Conservation (phyloP, 768 basidiomycete genomes). For the Lentinula raphanica region DNA sequence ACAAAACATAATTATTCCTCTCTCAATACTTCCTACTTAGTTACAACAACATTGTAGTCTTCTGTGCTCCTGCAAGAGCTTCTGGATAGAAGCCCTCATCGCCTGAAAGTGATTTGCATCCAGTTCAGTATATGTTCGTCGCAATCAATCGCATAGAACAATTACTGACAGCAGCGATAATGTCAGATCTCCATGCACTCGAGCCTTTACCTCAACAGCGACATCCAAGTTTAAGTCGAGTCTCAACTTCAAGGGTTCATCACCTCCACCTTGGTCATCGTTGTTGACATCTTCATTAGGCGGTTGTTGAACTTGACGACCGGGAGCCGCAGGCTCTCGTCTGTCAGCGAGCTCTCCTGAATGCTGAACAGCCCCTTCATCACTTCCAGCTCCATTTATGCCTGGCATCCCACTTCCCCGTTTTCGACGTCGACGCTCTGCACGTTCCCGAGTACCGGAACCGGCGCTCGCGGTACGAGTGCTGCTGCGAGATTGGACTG, state of each 20-base stretch:
- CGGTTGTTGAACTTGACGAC: not conserved
- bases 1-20: too few species aligned
- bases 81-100: not conserved
- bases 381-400: not conserved
- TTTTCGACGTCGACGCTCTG: not conserved
- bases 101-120: not conserved
- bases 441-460: not conserved
- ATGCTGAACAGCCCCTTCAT: not conserved
- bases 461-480: not conserved
- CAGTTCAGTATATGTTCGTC: not conserved
- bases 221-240: slow-evolving; percentile 13
- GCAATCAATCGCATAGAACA: not conserved
- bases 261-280: slow-evolving; percentile 6
- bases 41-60: too few species aligned
- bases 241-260: slow-evolving; percentile 11
- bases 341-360: not conserved
- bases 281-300: not conserved
- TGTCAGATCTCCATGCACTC: slow-evolving; percentile 13
- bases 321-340: not conserved
- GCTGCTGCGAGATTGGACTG: not conserved
- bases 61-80: too few species aligned
- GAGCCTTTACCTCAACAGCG: slow-evolving; percentile 10
- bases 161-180: slow-evolving; percentile 12
- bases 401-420: not conserved
- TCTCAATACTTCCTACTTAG: too few species aligned